Evolutionary conservation across 1,284 basidiomycete genomes (phyloP).

Genomic region (Moesziomyces antarcticus): DNA sequence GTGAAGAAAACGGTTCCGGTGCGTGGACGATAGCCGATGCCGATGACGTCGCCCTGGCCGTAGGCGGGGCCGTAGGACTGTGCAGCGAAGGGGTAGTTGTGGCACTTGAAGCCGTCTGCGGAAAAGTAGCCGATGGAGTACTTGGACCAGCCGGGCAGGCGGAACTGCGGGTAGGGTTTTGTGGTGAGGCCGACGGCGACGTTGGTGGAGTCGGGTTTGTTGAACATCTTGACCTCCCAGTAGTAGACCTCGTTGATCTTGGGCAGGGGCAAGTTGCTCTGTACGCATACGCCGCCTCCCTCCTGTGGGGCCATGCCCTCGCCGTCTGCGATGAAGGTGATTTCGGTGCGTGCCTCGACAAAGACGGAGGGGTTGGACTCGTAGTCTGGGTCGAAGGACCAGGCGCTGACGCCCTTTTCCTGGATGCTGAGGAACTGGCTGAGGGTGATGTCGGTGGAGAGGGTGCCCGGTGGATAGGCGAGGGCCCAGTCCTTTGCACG

Average conservation of each 20-base stretch:
- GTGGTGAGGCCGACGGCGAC: slow-evolving; percentile 64
- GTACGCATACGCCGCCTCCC: slow-evolving; percentile 65
- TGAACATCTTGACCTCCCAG: slow-evolving; percentile 68
- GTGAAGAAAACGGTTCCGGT: slow-evolving; percentile 67
- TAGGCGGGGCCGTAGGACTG: slow-evolving; percentile 85
- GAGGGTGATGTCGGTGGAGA: slow-evolving; percentile 66
- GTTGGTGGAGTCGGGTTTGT: slow-evolving; percentile 63
- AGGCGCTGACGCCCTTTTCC: slow-evolving; percentile 67
- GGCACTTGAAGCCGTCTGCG: slow-evolving; percentile 89
- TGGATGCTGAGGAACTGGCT: slow-evolving; percentile 67
- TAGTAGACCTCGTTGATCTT: slow-evolving; percentile 68
- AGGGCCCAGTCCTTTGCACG: slow-evolving; percentile 82
- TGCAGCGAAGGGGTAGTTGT: slow-evolving; percentile 95
- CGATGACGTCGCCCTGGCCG: slow-evolving; percentile 77
- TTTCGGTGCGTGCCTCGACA: slow-evolving; percentile 65
- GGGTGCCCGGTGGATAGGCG: slow-evolving; percentile 46
- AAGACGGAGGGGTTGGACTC: slow-evolving; percentile 65
- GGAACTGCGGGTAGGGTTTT: slow-evolving; percentile 66
- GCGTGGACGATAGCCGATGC: slow-evolving; percentile 65
- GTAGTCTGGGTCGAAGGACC: slow-evolving; percentile 67
- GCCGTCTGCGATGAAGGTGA: slow-evolving; percentile 66
- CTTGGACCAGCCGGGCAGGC: slow-evolving; percentile 76
- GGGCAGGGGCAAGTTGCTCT: slow-evolving; percentile 66
- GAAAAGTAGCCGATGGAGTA: slow-evolving; percentile 97
- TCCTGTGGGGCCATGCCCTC: slow-evolving; percentile 66